Base-by-base conservation (phyloP, 2,329 filamentous ascomycete species). In the Parastagonospora nodorum region DNA sequence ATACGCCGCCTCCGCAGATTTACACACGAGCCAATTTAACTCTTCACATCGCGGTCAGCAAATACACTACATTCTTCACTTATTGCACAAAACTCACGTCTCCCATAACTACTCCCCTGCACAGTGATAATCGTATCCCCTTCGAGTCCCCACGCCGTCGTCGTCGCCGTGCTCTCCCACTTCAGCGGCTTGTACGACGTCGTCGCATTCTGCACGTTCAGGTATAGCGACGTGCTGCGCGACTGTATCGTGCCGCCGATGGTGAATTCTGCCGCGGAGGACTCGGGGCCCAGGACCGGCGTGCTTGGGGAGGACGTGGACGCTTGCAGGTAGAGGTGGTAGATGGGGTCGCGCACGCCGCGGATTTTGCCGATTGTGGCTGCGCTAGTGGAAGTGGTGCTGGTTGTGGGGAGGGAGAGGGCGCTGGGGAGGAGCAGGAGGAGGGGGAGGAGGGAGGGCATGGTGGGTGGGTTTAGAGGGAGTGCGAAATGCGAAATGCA, bases 161-260 rank as follows among this genome's bases (percentile, higher is more conserved):
- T 81, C 8, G 63, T 68, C 5, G 74, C 71, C 15, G 71, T 69
- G 10, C 68, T 62, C 19, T 71, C 73, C 55, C 83, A 80, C 5
- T 70, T 74, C 29, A 83, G 68, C n/a, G 78, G 77, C 67, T 82
- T 81, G 67, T 82, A 83, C 39, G 77, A 81, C 27, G 78, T 78
- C 42, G 62, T 70, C 44, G 76, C 76, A 24, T 61, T 69, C 33
- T 73, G 72, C 29, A 83, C 75, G 57, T 82, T 81, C 39, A 83
- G 71, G 59, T 77, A 83, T 45, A 72, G 51, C 49, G 71, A 75
- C 29, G 78, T 78, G 55, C 80, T 82, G 53, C 74, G 74, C 60
- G 75, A 78, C 71, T 78, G 76, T 57, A 83, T 82, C 16, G 78
- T 78, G 10, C 72, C 69, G 19, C 66, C 76, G 59, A 83, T 81